Base-by-base conservation (phyloP, 208 protist species). In the Leptomonas pyrrhocoris region DNA sequence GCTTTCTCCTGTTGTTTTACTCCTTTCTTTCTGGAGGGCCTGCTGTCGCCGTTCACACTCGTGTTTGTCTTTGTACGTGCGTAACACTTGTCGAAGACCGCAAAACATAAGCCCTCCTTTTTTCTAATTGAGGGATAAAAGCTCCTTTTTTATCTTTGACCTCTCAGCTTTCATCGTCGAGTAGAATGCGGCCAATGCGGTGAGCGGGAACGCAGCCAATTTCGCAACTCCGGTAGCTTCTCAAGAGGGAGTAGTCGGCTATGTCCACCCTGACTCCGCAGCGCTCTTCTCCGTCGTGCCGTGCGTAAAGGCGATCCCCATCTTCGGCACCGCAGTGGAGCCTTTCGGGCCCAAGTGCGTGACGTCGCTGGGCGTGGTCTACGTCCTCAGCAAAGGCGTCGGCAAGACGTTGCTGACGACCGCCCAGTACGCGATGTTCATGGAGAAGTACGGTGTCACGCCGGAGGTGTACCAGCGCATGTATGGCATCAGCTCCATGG, bases 391-490 rank as follows among this genome's bases (percentile, higher is more conserved):
- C 21, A 87, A 87, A 42, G 79, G 81, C 30, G 9, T 85, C 0
- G 53, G 38, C 30, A 72, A 74, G 27, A 72, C 38, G 2, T 40
- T 81, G 21, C 25, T 85, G 27, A 55, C 28, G n/a, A 60, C 56
- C 16, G 73, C 79, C 1, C 31, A 74, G 45, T 79, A 68, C 56
- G 75, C 73, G 31, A 79, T 84, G 68, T 77, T 81, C 68, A 81
- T 78, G 71, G 62, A 64, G n/a, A 46, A 68, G 45, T 77, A 81
- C 59, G 50, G 38, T 42, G 68, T 70, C 1, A 27, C 48, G 1
- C 38, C 74, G 0, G 50, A 48, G 19, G 54, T 57, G 31, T 82
- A 78, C 36, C 74, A 90, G 75, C 60, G 79, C 27, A 66, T 81
- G 43, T 53, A 62, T n/a, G 53, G 40, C 21, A 67, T 87, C 43